These are phyloP conservation scores for Alternaria sp. DNA, from an alignment of 2,329 filamentous ascomycete species.

Conservation along the genomic window DNA sequence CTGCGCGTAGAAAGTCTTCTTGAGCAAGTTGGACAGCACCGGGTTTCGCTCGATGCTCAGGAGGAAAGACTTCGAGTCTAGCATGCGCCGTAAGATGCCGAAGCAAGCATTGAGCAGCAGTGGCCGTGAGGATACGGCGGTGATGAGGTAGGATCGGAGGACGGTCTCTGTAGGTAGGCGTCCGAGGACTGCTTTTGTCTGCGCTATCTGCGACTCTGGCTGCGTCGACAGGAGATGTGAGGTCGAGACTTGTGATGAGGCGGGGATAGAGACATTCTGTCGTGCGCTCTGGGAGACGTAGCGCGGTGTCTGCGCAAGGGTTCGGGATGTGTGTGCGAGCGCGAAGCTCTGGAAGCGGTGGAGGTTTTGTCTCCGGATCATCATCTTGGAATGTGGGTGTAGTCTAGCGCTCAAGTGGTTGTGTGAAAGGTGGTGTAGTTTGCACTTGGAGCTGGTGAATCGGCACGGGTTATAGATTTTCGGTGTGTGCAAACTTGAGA, in stretches of 20 bases:
- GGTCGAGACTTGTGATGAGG: slow-evolving; percentile 21
- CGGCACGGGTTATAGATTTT: background rate
- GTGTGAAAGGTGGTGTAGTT: slow-evolving; percentile 1
- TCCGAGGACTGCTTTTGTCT: slow-evolving; percentile 57
- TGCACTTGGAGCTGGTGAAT: slow-evolving; percentile 1
- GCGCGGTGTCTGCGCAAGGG: slow-evolving; percentile 27
- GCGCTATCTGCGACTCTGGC: slow-evolving; percentile 14
- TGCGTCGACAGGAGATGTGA: slow-evolving; percentile 27
- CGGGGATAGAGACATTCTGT: slow-evolving; percentile 36
- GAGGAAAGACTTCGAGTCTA: slow-evolving; percentile 69
- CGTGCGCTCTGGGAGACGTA: slow-evolving; percentile 42
- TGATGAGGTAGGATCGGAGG: slow-evolving; percentile 72
- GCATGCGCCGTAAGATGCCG: slow-evolving; percentile 69
- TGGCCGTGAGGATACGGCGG: slow-evolving; percentile 72
- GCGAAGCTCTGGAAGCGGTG: slow-evolving; percentile 31
- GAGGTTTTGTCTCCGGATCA: slow-evolving; percentile 27
- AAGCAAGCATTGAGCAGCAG: slow-evolving; percentile 74
- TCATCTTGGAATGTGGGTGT: slow-evolving; percentile 21
- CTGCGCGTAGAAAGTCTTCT: slow-evolving; percentile 86
- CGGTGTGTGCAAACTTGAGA: background rate
- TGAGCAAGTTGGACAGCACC: slow-evolving; percentile 71
- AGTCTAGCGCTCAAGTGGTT: slow-evolving; percentile 1
- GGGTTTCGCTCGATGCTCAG: slow-evolving; percentile 79
- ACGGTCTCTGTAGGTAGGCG: slow-evolving; percentile 71
- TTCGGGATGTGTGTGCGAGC: slow-evolving; percentile 25